Conservation (phyloP, 1,139 yeast species). For the Yamadazyma sp. region DNA sequence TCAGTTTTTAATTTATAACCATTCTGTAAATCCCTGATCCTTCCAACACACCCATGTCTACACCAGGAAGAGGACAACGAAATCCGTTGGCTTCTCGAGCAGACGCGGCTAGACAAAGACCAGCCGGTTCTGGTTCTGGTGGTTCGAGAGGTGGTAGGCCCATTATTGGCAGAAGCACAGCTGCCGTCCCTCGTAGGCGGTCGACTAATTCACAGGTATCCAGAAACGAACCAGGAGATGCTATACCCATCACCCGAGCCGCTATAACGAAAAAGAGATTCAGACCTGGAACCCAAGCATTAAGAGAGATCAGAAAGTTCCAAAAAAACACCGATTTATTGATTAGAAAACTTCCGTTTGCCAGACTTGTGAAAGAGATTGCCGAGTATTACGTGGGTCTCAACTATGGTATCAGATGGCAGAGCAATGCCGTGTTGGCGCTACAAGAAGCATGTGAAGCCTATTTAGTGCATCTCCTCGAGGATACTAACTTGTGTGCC, state of each 20-base stretch:
- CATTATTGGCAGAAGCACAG: neutral
- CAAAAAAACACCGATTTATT: constrained; percentile 79
- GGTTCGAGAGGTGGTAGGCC: neutral
- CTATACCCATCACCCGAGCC: constrained; percentile 23
- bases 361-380: constrained; percentile 79
- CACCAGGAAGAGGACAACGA: constrained; percentile 1
- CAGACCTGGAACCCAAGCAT: constrained; percentile 72
- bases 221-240: constrained; percentile 55
- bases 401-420: constrained; percentile 78
- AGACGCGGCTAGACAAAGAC: neutral
- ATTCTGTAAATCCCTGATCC: neutral
- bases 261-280: constrained; percentile 48
- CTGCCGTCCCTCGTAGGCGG: neutral
- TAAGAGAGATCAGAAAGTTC: constrained; percentile 74
- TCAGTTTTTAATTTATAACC: neutral
- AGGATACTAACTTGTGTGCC: constrained; percentile 89
- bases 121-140: neutral
- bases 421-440: constrained; percentile 82
- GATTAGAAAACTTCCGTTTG: constrained; percentile 86
- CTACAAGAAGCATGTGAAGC: constrained; percentile 94
- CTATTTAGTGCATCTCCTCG: constrained; percentile 77
- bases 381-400: constrained; percentile 65
- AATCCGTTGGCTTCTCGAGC: constrained; percentile 2
- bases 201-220: constrained; percentile 10
- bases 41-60: neutral